Evolutionary conservation across 1,284 basidiomycete species (phyloP).

Genomic region (Irpex lacteus): DNA sequence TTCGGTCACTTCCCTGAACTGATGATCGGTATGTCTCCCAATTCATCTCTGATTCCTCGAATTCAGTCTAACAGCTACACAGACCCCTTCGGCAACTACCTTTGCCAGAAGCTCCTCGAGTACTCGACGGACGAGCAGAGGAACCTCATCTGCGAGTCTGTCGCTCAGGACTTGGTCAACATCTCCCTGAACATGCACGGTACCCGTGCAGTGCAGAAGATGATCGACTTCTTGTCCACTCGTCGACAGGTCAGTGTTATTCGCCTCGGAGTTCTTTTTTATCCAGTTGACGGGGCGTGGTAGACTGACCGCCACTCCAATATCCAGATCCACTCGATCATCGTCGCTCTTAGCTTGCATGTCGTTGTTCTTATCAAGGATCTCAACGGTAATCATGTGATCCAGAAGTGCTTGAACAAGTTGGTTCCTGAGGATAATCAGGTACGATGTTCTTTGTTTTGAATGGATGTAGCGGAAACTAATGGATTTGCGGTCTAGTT

Average conservation of each 20-base stretch:
- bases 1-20: slow-evolving; percentile 97
- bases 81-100: slow-evolving; percentile 99
- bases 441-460: slow-evolving; percentile 37
- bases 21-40: slow-evolving; percentile 79
- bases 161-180: slow-evolving; percentile 94
- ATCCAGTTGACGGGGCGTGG: slow-evolving; percentile 35
- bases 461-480: slow-evolving; percentile 8
- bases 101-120: slow-evolving; percentile 98
- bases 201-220: slow-evolving; percentile 98
- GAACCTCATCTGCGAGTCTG: slow-evolving; percentile 96
- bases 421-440: slow-evolving; percentile 98
- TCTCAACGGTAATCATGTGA: slow-evolving; percentile 99
- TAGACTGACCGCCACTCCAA: slow-evolving; percentile 78
- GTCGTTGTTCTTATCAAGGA: slow-evolving; percentile 99
- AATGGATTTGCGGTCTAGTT: slow-evolving; percentile 55
- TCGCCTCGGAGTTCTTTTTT: slow-evolving; percentile 26
- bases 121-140: slow-evolving; percentile 98
- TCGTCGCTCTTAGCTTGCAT: slow-evolving; percentile 93
- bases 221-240: slow-evolving; percentile 99
- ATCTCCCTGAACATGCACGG: slow-evolving; percentile 99
- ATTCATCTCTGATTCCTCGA: not conserved
- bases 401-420: slow-evolving; percentile 99
- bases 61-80: slow-evolving; percentile 3
- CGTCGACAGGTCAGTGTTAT: slow-evolving; percentile 77
- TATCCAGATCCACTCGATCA: slow-evolving; percentile 95